phyloP scores from a whole-genome alignment of 148 eudicot genomes.

The Amaranthus hypochondriacus region DNA sequence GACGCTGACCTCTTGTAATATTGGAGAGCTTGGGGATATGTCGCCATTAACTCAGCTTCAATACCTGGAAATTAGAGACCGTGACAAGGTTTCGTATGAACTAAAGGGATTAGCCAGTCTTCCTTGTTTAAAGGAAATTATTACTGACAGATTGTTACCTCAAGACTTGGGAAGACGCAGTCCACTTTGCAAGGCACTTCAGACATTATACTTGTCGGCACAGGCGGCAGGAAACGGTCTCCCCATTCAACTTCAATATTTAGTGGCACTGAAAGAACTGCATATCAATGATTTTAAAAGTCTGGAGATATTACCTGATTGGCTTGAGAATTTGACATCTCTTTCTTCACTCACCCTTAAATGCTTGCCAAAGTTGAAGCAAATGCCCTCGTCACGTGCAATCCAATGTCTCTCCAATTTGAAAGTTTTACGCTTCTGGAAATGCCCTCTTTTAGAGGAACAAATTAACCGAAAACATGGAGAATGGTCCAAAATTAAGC shows the following conservation, averaged over 20 bases:
- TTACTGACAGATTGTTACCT: neutral
- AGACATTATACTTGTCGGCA: neutral
- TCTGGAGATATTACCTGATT: constrained; percentile 9
- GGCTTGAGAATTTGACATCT: constrained; percentile 10
- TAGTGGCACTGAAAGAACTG: neutral
- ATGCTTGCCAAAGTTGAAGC: constrained; percentile 6
- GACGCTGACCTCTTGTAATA: neutral
- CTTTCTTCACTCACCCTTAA: neutral
- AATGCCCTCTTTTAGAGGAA: too few relatives aligned
- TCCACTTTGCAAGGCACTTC: constrained; percentile 6
- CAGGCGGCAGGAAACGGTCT: neutral
- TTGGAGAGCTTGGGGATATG: constrained; percentile 3
- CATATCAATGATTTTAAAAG: neutral
- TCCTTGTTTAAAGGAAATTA: neutral
- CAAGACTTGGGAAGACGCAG: neutral
- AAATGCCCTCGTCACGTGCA: constrained; percentile 3
- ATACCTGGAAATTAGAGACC: neutral
- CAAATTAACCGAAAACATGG: too few relatives aligned
- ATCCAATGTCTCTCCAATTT: constrained; percentile 10
- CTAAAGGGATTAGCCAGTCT: neutral
- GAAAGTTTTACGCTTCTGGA: too few relatives aligned
- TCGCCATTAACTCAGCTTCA: neutral
- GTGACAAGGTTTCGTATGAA: neutral
- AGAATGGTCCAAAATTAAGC: too few relatives aligned
- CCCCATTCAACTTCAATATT: constrained; percentile 9